Evolutionary conservation across 2,329 filamentous ascomycete genomes (phyloP).

Genomic region (Alternaria atra): DNA sequence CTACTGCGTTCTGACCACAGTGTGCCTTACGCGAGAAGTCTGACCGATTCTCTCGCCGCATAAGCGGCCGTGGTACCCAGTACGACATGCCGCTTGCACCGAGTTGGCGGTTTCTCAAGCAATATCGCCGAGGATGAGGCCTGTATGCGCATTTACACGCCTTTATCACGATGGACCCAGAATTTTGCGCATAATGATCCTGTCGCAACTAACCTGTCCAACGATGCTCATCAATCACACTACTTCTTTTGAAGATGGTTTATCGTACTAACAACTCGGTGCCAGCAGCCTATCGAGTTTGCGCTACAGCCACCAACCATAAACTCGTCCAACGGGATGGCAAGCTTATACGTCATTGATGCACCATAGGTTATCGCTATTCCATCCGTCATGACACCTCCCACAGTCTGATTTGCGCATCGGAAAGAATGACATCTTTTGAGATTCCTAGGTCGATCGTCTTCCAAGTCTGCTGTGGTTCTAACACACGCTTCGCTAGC

Average conservation of each 20-base stretch:
- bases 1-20: slow-evolving; percentile 1
- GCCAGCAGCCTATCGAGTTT: not conserved
- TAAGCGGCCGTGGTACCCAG: slow-evolving; percentile 10
- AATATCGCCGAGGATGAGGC: slow-evolving; percentile 4
- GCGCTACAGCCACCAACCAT: not conserved
- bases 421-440: not conserved
- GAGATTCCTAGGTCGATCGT: not conserved
- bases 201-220: not conserved
- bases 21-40: slow-evolving; percentile 12
- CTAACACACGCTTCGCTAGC: not conserved
- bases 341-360: not conserved
- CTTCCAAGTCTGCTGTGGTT: not conserved
- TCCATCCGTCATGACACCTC: not conserved
- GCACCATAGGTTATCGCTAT: not conserved
- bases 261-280: not conserved
- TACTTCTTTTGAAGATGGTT: not conserved
- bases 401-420: not conserved
- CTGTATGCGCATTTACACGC: not conserved
- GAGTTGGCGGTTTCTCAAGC: slow-evolving; percentile 2
- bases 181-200: not conserved
- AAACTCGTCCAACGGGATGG: not conserved
- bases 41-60: slow-evolving; percentile 5
- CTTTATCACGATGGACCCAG: slow-evolving; percentile 4
- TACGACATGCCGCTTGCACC: slow-evolving; percentile 10
- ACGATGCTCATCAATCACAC: not conserved